Evolutionary conservation across 2,329 filamentous ascomycete species (phyloP).

Genomic region (Colletotrichum destructivum): DNA sequence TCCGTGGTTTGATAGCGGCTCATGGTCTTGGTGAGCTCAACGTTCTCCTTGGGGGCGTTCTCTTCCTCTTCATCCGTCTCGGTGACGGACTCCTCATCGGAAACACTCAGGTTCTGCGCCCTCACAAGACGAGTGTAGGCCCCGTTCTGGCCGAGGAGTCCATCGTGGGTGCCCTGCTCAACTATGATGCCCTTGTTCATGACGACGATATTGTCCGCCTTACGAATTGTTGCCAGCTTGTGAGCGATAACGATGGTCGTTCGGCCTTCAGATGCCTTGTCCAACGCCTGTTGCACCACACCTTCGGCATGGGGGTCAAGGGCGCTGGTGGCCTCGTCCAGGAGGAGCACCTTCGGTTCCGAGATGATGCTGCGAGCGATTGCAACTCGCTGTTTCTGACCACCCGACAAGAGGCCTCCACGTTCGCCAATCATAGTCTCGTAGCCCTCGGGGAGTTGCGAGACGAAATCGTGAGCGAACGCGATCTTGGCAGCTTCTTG

Average conservation of each 20-base stretch:
- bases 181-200: constrained; percentile 69
- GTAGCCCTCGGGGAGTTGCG: constrained; percentile 65
- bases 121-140: constrained; percentile 68
- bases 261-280: constrained; percentile 65
- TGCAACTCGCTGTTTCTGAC: constrained; percentile 75
- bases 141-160: constrained; percentile 62
- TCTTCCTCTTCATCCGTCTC: constrained; percentile 48
- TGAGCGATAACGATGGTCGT: constrained; percentile 78
- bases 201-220: constrained; percentile 76
- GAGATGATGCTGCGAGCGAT: constrained; percentile 66
- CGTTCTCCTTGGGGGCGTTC: constrained; percentile 21
- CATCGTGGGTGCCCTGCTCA: constrained; percentile 73
- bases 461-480: constrained; percentile 64
- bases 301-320: constrained; percentile 58
- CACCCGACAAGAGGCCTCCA: constrained; percentile 74
- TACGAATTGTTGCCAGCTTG: constrained; percentile 68
- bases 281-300: constrained; percentile 68
- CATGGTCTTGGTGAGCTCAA: constrained; percentile 49
- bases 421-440: constrained; percentile 72
- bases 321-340: constrained; percentile 78
- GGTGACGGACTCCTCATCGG: constrained; percentile 42
- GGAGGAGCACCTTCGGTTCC: constrained; percentile 67
- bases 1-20: constrained; percentile 51
- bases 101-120: constrained; percentile 55
- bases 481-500: constrained; percentile 60